phyloP scores from a whole-genome alignment of 495 filamentous ascomycete genomes.

The Platismatia glauca region DNA sequence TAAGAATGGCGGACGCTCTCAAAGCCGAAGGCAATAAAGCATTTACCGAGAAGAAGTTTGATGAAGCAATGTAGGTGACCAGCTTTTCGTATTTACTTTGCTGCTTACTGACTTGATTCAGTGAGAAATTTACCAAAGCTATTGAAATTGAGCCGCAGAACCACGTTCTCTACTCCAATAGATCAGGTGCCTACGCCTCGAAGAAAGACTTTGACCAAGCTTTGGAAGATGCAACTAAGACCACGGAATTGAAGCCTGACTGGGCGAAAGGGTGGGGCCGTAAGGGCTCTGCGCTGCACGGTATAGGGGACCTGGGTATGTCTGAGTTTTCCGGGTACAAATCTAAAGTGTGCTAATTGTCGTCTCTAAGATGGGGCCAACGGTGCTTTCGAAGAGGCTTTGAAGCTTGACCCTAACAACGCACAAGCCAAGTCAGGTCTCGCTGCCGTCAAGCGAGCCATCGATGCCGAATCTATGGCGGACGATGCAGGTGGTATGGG shows the following conservation, averaged over 20 bases:
- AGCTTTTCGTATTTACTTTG: neutral
- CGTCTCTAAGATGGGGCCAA: slow-evolving; percentile 53
- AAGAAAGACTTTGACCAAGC: slow-evolving; percentile 78
- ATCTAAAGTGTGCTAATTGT: slow-evolving; percentile 4
- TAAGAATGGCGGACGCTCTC: slow-evolving; percentile 51
- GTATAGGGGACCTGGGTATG: slow-evolving; percentile 69
- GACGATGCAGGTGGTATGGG: slow-evolving; percentile 58
- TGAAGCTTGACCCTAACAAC: slow-evolving; percentile 85
- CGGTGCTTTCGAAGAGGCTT: slow-evolving; percentile 84
- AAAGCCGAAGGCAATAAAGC: slow-evolving; percentile 98
- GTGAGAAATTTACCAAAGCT: slow-evolving; percentile 88
- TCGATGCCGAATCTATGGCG: slow-evolving; percentile 64
- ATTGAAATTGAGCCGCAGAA: slow-evolving; percentile 82
- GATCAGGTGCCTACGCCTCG: slow-evolving; percentile 91
- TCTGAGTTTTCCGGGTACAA: neutral
- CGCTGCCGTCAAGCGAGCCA: slow-evolving; percentile 74
- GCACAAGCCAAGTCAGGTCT: slow-evolving; percentile 85
- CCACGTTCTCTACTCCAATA: slow-evolving; percentile 96
- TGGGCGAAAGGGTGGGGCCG: slow-evolving; percentile 95
- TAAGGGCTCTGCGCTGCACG: slow-evolving; percentile 86
- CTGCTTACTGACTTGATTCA: slow-evolving; percentile 29
- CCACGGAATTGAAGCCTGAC: slow-evolving; percentile 87
- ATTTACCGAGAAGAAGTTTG: slow-evolving; percentile 91
- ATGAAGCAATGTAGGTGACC: slow-evolving; percentile 78
- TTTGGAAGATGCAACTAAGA: slow-evolving; percentile 83